Conservation (phyloP, 2,329 filamentous ascomycete species). For the Trichoderma cornu-damae region DNA sequence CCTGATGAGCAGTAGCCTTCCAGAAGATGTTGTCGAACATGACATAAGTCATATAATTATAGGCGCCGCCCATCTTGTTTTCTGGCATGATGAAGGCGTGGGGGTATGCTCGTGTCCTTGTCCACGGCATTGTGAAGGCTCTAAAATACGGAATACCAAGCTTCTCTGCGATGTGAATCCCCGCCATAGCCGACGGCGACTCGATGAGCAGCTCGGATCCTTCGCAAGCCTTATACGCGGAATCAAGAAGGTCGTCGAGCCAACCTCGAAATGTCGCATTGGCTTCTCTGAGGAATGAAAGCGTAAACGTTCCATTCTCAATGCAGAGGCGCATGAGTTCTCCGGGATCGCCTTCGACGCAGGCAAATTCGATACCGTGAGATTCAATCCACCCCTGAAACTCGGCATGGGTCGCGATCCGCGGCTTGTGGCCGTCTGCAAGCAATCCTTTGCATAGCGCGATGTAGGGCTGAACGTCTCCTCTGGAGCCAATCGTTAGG, state of each 20-base stretch:
- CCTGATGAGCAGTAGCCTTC: constrained; percentile 83
- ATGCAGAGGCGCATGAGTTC: constrained; percentile 96
- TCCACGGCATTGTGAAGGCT: constrained; percentile 99
- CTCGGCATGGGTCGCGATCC: constrained; percentile 87
- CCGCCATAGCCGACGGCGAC: constrained; percentile 93
- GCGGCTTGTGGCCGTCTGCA: constrained; percentile 77
- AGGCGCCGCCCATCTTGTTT: constrained; percentile 88
- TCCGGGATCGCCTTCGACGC: constrained; percentile 83
- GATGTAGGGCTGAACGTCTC: constrained; percentile 97
- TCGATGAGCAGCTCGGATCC: constrained; percentile 88
- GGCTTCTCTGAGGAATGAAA: constrained; percentile 82
- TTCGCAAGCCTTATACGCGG: constrained; percentile 78
- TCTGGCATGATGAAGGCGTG: constrained; percentile 93
- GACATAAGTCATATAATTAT: constrained; percentile 92
- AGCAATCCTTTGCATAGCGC: constrained; percentile 86
- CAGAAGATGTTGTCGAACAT: constrained; percentile 97
- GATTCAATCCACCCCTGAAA: constrained; percentile 84
- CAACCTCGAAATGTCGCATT: constrained; percentile 86
- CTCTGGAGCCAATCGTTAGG: constrained; percentile 89
- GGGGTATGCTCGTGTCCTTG: constrained; percentile 87
- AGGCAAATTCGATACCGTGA: constrained; percentile 90
- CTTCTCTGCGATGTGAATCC: constrained; percentile 94
- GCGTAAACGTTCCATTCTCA: constrained; percentile 95
- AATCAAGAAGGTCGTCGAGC: constrained; percentile 81
- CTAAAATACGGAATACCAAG: constrained; percentile 92